These are phyloP conservation scores for Anacardium occidentale DNA, from an alignment of 345 rosid genomes.

Conservation along the genomic window DNA sequence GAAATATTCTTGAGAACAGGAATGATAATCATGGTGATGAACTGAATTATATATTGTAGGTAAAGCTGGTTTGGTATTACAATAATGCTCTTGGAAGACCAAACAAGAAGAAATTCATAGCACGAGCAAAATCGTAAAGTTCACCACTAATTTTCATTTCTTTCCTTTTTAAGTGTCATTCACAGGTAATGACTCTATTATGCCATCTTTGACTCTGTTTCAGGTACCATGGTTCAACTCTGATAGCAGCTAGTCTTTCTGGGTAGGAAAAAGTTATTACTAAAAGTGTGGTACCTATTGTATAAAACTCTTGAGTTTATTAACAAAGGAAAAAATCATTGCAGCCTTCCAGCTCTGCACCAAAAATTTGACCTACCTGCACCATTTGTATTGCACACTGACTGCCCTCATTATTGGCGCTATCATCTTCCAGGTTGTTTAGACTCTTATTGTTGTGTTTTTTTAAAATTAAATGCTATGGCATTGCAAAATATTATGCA, in stretches of 20 bases:
- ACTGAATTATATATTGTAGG: slow-evolving; percentile 42
- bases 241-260: slow-evolving; percentile 92
- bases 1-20: not conserved
- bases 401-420: slow-evolving; percentile 99
- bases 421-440: slow-evolving; percentile 78
- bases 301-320: slow-evolving; percentile 5
- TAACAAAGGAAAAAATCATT: slow-evolving; percentile 14
- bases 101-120: slow-evolving; percentile 76
- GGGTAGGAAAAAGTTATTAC: slow-evolving; percentile 47
- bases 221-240: slow-evolving; percentile 94
- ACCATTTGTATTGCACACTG: slow-evolving; percentile 86
- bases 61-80: slow-evolving; percentile 89
- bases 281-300: slow-evolving; percentile 8
- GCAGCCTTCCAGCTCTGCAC: slow-evolving; percentile 84
- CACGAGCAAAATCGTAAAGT: slow-evolving; percentile 65
- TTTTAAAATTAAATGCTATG: not conserved
- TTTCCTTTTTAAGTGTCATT: slow-evolving; percentile 7
- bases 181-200: slow-evolving; percentile 7
- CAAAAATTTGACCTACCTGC: slow-evolving; percentile 95
- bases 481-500: slow-evolving; percentile 5
- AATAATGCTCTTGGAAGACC: slow-evolving; percentile 89
- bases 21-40: slow-evolving; percentile 2
- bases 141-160: not conserved
- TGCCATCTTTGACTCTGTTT: slow-evolving; percentile 19
- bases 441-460: slow-evolving; percentile 7